Conservation (phyloP, 306 rosid genomes). For the Myrica gale region DNA sequence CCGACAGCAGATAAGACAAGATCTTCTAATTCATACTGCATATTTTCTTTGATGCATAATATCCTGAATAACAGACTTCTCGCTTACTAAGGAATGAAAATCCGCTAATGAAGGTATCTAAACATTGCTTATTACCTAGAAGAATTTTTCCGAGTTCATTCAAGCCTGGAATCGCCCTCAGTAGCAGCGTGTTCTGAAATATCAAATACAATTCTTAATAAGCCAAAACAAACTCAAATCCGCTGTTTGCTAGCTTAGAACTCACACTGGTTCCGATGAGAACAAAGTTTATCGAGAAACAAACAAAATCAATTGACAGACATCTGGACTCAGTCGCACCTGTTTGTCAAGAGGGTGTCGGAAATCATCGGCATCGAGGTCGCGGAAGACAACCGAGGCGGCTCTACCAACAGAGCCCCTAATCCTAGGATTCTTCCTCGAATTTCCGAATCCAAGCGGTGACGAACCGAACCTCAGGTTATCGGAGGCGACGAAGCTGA, state of each 20-base stretch:
- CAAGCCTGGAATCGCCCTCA: conserved; percentile 92
- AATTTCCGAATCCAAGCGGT: conserved; percentile 21
- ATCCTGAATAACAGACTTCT: background rate
- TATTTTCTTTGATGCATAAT: background rate
- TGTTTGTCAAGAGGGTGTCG: conserved; percentile 95
- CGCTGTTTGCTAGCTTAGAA: background rate
- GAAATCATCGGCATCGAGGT: conserved; percentile 92
- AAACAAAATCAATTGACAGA: background rate
- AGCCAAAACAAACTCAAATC: background rate
- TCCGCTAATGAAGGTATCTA: background rate
- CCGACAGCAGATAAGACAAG: background rate
- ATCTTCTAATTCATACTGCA: background rate
- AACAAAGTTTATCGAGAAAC: background rate
- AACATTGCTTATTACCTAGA: conserved; percentile 49
- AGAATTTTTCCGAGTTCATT: conserved; percentile 73
- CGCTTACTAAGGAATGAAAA: background rate
- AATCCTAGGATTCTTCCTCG: conserved; percentile 24
- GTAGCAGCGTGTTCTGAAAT: conserved; percentile 77
- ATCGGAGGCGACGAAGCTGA: conserved; percentile 34
- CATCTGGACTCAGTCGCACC: conserved; percentile 31
- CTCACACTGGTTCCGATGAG: background rate
- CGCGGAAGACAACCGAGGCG: conserved; percentile 55
- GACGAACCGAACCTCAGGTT: conserved; percentile 27
- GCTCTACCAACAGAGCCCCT: conserved; percentile 50
- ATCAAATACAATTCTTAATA: background rate